Base-by-base conservation (phyloP, 176 grass and related monocot genomes). In the Typha latifolia region DNA sequence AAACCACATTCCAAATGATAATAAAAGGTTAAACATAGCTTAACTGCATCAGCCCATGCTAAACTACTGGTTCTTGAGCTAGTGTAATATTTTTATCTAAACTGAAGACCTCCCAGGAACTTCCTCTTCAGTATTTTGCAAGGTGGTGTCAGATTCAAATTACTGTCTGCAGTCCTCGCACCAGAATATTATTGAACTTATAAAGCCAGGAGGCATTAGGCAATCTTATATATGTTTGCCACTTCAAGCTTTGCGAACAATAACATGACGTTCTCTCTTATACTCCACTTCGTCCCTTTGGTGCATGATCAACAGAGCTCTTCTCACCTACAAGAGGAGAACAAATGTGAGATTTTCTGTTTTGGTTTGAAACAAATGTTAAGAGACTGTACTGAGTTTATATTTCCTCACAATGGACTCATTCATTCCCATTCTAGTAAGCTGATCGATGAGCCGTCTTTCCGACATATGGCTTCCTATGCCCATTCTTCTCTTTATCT, bases 401-500 rank as follows among this genome's bases (percentile, higher is more conserved):
- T n/a, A 24, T 31, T 6, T 49, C 34, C 77, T 99, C 67, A 99
- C 94, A 70, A 93, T 93, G 51, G 86, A 90, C 66, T 99, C 94
- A 0, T 99, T 99, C 81, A 99, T 79, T 69, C 94, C 94, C 89
- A 99, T 93, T 64, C 94, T 79, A 4, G 16, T 68, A 34, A 99
- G 78, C 26, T 99, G 86, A 34, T 93, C 94, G 0, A 93, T 80
- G 49, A 99, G 74, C 12, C 94, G 75, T 1, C 94, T 85, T 43
- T 93, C 94, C 1, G 94, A 99, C 32, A 99, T 85, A 74, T 90
- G 94, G 79, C 85, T 93, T 70, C 94, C 89, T 14, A 99, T 99
- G 26, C 94, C 94, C 86, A 99, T 93, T 72, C 94, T 82, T 74
- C 89, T 87, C 70, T 93, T 99, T 81, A 99, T 93, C 70, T 99